Percentiles rank a stretch among this genome's conserved stretches.
These are phyloP conservation scores for Draba incana DNA, from an alignment of 345 rosid species.

Conservation along the genomic window DNA sequence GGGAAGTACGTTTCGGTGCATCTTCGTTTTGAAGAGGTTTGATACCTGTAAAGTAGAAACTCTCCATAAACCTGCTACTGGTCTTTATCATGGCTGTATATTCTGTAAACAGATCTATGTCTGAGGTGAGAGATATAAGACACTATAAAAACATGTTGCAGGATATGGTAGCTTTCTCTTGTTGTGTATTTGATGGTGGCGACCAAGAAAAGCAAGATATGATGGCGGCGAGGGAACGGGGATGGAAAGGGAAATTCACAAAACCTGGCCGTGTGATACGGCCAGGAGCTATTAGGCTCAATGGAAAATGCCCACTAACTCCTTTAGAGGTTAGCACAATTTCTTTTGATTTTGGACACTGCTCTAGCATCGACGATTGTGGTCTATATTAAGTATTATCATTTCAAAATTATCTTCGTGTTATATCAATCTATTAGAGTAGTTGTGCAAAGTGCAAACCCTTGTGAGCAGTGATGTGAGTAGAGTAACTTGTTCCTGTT, in stretches of 20 bases:
- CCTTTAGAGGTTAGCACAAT: conserved; percentile 77
- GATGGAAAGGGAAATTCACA: conserved; percentile 97
- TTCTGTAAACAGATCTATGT: conserved; percentile 11
- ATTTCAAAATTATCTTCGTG: neutral
- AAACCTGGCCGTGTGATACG: conserved; percentile 94
- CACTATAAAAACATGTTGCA: conserved; percentile 39
- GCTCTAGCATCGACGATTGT: neutral
- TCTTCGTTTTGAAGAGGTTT: conserved; percentile 98
- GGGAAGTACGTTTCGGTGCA: conserved; percentile 92
- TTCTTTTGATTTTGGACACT: neutral
- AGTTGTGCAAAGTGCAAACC: conserved; percentile 1
- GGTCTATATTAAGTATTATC: neutral
- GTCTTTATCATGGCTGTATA: conserved; percentile 16
- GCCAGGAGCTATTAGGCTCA: conserved; percentile 92
- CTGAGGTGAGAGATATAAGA: conserved; percentile 18
- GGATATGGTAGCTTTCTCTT: conserved; percentile 99
- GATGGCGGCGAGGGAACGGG: conserved; percentile 90
- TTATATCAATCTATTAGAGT: neutral
- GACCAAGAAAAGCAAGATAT: conserved; percentile 78
- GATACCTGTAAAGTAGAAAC: conserved; percentile 35
- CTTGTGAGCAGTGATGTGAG: conserved; percentile 22
- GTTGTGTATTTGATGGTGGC: conserved; percentile 97
- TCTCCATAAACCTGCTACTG: conserved; percentile 3
- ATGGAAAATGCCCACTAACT: conserved; percentile 95
- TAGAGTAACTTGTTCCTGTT: neutral